Base-by-base conservation (phyloP, 495 filamentous ascomycete species). In the Pseudomonodictys pantanalensis region DNA sequence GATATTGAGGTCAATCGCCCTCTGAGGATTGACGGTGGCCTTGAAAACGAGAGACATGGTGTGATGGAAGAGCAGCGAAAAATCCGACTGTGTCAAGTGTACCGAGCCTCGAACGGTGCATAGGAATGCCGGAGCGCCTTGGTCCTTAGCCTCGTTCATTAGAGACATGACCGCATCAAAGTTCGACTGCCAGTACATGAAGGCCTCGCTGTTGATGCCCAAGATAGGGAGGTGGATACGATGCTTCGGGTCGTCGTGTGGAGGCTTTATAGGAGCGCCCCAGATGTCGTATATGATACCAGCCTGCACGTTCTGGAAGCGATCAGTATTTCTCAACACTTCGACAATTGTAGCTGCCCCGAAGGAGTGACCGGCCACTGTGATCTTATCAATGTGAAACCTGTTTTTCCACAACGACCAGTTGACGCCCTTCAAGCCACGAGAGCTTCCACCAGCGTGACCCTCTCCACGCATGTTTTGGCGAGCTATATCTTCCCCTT, bases 211-310 rank as follows among this genome's bases (percentile, higher is more conserved):
- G 57, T 83, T 84, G 68, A 86, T 77, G 17, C 76, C 78, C 12
- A 84, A 69, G 11, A 86, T 65, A 17, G 81, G 82, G 25, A 73
- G 71, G 50, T 69, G 67, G 30, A 84, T 74, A 15, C 72, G 67
- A 53, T 78, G 71, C 11, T 70, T 50, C 8, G 71, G 56, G 6
- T 75, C 66, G 10, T 67, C 58, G 29, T 57, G 58, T 1, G 64
- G 65, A 17, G 68, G 67, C 12, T 60, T 64, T 25, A 68, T 65
- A 1, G 68, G 66, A 15, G 66, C 73, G 0, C 81, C 81, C 75
- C 83, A 85, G 22, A 78, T 75, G 55, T 85, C 81, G 51, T 85
- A 80, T 15, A 83, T 73, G 48, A 85, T 80, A 9, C 81, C 83
- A 69, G 83, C 80, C 24, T 75, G 64, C 28, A 85, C 69, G 66